A percentile compares a stretch with the other conserved stretches of the same genome.
phyloP scores from a whole-genome alignment of 2,329 filamentous ascomycete species.

The Chaetomiaceae sp. region DNA sequence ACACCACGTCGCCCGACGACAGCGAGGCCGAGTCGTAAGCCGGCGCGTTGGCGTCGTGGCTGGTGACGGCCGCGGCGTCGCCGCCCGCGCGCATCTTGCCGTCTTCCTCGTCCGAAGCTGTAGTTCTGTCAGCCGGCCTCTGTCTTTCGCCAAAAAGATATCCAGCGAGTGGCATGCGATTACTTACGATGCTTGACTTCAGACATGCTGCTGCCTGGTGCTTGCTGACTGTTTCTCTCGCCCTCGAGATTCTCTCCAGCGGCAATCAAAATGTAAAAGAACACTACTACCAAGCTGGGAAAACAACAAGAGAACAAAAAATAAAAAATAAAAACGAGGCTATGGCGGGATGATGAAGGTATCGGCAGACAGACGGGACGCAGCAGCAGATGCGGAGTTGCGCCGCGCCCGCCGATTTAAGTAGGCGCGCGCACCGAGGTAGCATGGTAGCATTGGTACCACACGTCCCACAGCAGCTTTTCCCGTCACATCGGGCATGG shows the following conservation, averaged over 20 bases:
- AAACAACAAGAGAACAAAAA: background rate
- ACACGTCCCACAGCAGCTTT: no score
- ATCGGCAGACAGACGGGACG: no score
- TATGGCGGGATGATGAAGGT: background rate
- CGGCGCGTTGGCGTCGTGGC: background rate
- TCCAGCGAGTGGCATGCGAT: background rate
- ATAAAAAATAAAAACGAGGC: background rate
- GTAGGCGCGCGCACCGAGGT: no score
- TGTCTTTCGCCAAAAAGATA: no score
- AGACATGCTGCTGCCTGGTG: slow-evolving; percentile 10
- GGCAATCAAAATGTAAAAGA: background rate
- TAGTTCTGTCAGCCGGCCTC: no score
- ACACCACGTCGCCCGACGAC: slow-evolving; percentile 25
- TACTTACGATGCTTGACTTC: slow-evolving; percentile 13
- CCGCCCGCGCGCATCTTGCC: background rate
- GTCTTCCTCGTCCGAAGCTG: slow-evolving; percentile 12
- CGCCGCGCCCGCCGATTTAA: no score
- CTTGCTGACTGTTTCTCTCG: background rate
- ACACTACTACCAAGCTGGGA: background rate
- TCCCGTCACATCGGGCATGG: no score
- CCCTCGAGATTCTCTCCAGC: background rate
- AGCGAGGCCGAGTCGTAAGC: background rate
- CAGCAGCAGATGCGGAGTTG: no score
- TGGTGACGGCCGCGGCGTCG: background rate
- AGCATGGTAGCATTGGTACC: no score